Percentiles rank a stretch among this genome's conserved stretches.
Evolutionary conservation across 179 eudicot genomes (phyloP).

Genomic region (Silene vulgaris): DNA sequence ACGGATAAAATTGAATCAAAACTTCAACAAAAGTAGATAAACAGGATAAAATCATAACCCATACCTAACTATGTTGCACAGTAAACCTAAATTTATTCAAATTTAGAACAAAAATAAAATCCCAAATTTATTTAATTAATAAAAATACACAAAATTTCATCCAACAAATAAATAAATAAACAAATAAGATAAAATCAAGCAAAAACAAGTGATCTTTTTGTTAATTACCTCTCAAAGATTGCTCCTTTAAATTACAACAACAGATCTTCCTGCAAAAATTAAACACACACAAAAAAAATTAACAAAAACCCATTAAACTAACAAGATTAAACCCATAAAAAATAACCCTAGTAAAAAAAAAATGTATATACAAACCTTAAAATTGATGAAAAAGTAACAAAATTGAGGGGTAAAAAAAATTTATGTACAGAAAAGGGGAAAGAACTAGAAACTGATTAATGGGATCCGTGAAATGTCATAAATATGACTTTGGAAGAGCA

Average conservation of each 20-base stretch:
- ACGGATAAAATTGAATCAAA: neutral
- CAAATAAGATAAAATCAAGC: neutral
- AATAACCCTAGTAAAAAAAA: neutral
- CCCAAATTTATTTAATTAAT: too few species aligned
- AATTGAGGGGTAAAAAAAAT: neutral
- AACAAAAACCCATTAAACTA: constrained; percentile 16
- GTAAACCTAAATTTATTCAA: too few species aligned
- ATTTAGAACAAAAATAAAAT: too few species aligned
- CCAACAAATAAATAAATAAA: neutral
- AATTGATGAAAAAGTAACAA: neutral
- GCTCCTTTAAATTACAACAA: constrained; percentile 18
- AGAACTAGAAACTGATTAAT: constrained; percentile 18
- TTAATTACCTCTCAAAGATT: constrained; percentile 25
- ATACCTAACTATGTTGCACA: neutral
- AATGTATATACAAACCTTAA: constrained; percentile 4
- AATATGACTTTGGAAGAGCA: constrained; percentile 24
- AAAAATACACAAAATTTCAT: neutral
- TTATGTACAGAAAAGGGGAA: constrained; percentile 11
- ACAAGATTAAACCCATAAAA: neutral
- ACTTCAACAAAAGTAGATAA: neutral
- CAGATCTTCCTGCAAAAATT: constrained; percentile 30
- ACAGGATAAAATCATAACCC: neutral
- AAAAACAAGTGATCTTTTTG: neutral
- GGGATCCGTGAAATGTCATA: constrained; percentile 37
- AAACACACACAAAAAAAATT: neutral